phyloP scores from a whole-genome alignment of 164 flowering plant genomes.

The Aristolochia californica region DNA sequence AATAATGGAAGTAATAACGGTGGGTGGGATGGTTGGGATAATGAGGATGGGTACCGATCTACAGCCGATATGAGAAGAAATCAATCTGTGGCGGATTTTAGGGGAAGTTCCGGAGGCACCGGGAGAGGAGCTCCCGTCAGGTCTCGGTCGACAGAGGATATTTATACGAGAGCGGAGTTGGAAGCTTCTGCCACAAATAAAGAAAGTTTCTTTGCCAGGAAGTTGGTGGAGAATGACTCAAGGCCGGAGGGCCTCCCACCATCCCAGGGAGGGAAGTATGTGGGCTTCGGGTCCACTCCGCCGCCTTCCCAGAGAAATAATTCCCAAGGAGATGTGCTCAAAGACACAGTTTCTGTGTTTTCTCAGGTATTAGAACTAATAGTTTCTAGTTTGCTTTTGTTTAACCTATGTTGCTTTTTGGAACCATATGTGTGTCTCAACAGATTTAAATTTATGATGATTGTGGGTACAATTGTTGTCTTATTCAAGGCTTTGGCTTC shows the following conservation, averaged over 20 bases:
- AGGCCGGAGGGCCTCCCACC: conserved; percentile 86
- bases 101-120: conserved; percentile 21
- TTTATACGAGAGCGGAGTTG: conserved; percentile 51
- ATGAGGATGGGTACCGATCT: conserved; percentile 34
- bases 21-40: conserved; percentile 89
- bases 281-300: conserved; percentile 86
- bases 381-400: background rate
- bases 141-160: conserved; percentile 72
- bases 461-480: too few species aligned
- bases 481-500: too few species aligned
- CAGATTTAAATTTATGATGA: too few species aligned
- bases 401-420: too few species aligned
- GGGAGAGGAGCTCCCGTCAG: conserved; percentile 37
- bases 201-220: conserved; percentile 66
- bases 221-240: conserved; percentile 66
- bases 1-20: conserved; percentile 15
- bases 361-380: conserved; percentile 52
- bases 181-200: conserved; percentile 91
- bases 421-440: too few species aligned
- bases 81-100: conserved; percentile 57
- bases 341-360: conserved; percentile 50
- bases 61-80: conserved; percentile 56
- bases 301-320: conserved; percentile 29
- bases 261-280: conserved; percentile 92
- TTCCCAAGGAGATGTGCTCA: conserved; percentile 54